Evolutionary conservation across 345 rosid genomes (phyloP), one percentile per base, ranked within the genome.

Genomic region (Lepidium sativum): DNA sequence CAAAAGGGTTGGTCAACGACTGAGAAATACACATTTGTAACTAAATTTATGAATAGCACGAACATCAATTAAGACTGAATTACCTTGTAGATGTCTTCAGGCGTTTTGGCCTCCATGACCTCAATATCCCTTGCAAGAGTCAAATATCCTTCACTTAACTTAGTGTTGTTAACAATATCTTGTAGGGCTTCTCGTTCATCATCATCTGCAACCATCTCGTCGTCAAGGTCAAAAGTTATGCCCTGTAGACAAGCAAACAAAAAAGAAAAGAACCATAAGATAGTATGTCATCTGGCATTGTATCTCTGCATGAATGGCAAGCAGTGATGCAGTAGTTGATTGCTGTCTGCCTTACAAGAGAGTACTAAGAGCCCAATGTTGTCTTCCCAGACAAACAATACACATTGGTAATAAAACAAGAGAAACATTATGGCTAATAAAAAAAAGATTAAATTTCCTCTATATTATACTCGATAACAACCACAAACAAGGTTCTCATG

Each of bases 61-160:
- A 50, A 49, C 33, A 65, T 50, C 40, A 61, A 65, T 2, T 50
- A 42, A 65, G 41, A 60, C 12, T 44, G 45, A 45, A 51, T 8
- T 67, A 95, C 99, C 96, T 95, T 95, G 65, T 91, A 95, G 67
- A 95, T 85, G 52, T 95, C 96, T 77, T 95, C 98, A 61, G 95
- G 99, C 37, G 96, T 86, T 75, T 91, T 95, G 54, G 98, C 85
- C 80, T 95, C 99, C 98, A 95, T 86, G 71, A 95, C 99, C 82
- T 95, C 98, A 21, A 95, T 85, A 82, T 95, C 99, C 60, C 94
- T 94, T 68, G 98, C 96, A 77, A 95, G 98, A n/a, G 95, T 80
- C 40, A 95, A 84, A 79, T 88, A 95, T 61, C 97, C 92, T 79
- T 91, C 99, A 70, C 94, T 86, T 60, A 95, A 70, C 77, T 81